Evolutionary conservation across 805 yeast genomes (phyloP).

Genomic region (Clavispora carvajalis): DNA sequence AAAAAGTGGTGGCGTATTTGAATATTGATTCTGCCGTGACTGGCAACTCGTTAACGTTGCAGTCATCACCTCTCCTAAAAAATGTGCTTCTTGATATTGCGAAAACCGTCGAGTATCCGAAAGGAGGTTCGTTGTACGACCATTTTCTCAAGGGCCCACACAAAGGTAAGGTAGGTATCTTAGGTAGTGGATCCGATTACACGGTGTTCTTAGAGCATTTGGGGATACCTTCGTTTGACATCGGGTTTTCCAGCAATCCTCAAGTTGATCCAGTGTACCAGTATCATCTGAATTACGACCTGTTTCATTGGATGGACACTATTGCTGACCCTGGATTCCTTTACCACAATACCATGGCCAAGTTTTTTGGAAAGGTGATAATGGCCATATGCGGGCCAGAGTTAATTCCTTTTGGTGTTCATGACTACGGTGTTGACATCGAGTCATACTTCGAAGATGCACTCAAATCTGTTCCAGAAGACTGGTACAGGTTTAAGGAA

Average conservation of each 20-base stretch:
- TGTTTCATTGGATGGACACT: slow-evolving; percentile 63
- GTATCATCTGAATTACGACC: slow-evolving; percentile 72
- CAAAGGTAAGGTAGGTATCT: slow-evolving; percentile 2
- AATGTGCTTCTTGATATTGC: slow-evolving; percentile 1
- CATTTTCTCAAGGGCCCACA: slow-evolving; percentile 1
- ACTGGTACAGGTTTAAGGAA: slow-evolving; percentile 5
- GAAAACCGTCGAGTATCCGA: slow-evolving; percentile 2
- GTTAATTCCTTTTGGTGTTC: slow-evolving; percentile 37
- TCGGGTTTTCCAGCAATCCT: slow-evolving; percentile 44
- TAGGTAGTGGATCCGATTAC: slow-evolving; percentile 8
- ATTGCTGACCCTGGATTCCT: slow-evolving; percentile 60
- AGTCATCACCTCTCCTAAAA: slow-evolving; percentile 3
- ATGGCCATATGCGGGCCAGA: slow-evolving; percentile 46
- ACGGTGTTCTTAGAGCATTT: slow-evolving; percentile 9
- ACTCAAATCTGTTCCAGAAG: slow-evolving; percentile 2
- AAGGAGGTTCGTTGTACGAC: slow-evolving; percentile 6
- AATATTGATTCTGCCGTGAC: slow-evolving; percentile 6
- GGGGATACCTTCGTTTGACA: slow-evolving; percentile 25
- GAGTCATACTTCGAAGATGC: slow-evolving; percentile 30
- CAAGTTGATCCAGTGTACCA: slow-evolving; percentile 57
- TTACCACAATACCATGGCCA: slow-evolving; percentile 52
- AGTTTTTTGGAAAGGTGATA: slow-evolving; percentile 46
- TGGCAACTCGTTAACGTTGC: slow-evolving; percentile 2
- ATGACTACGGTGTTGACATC: slow-evolving; percentile 37
- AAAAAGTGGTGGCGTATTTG: slow-evolving; percentile 6